These are phyloP conservation scores for Klebsormidium nitens DNA, from an alignment of 139 green algal species.

Conservation along the genomic window DNA sequence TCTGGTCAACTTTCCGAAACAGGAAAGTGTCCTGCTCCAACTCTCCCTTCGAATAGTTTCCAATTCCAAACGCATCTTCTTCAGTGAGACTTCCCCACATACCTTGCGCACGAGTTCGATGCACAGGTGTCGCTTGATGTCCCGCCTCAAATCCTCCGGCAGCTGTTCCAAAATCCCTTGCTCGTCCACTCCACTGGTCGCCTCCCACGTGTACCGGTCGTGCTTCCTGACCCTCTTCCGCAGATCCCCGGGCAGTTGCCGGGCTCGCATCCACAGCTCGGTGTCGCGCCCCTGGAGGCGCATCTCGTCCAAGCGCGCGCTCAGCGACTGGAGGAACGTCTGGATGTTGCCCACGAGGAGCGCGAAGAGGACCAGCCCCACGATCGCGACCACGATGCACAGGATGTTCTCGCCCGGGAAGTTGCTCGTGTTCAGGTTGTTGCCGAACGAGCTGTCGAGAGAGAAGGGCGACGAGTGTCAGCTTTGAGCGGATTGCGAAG, in stretches of 20 bases:
- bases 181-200: slow-evolving; percentile 27
- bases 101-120: slow-evolving; percentile 34
- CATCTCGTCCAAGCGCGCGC: neutral
- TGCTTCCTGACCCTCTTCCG: slow-evolving; percentile 23
- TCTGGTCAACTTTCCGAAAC: no score
- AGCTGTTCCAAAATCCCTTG: slow-evolving; percentile 13
- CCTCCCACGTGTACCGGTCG: slow-evolving; percentile 23
- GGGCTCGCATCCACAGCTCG: neutral
- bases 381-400: neutral
- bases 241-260: neutral
- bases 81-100: no score
- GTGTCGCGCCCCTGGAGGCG: neutral
- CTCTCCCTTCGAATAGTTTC: no score
- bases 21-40: no score
- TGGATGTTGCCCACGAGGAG: slow-evolving; percentile 40
- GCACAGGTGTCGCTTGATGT: slow-evolving; percentile 21
- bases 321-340: slow-evolving; percentile 28
- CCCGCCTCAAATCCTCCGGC: slow-evolving; percentile 13
- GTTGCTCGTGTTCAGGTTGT: neutral
- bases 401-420: slow-evolving; percentile 24
- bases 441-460: slow-evolving; percentile 16
- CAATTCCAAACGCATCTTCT: no score
- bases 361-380: slow-evolving; percentile 32
- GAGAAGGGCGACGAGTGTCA: neutral
- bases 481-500: slow-evolving; percentile 14